phyloP scores from a whole-genome alignment of 2,329 filamentous ascomycete species.

The Mycosphaerella sp. region DNA sequence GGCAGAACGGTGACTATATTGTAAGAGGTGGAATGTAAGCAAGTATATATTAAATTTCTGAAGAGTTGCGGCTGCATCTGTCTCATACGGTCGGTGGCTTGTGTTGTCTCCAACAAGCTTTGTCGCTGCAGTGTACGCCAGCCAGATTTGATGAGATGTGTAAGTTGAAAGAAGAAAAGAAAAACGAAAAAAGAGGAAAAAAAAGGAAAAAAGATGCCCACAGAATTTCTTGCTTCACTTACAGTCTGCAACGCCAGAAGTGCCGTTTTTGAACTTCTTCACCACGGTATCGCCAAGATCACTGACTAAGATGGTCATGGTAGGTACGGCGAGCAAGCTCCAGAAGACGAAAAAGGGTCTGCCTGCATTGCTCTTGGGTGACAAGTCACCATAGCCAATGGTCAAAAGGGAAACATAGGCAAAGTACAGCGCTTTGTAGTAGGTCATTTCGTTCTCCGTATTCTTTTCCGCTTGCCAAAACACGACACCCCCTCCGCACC shows the following conservation, averaged over 20 bases:
- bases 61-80: too few species aligned
- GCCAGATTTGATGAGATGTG: too few species aligned
- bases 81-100: too few species aligned
- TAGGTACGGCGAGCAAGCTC: slow-evolving; percentile 77
- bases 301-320: slow-evolving; percentile 78
- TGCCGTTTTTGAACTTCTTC: slow-evolving; percentile 55
- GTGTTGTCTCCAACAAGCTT: too few species aligned
- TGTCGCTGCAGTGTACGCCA: too few species aligned
- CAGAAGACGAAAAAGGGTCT: slow-evolving; percentile 91
- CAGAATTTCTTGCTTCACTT: too few species aligned
- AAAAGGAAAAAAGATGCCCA: too few species aligned
- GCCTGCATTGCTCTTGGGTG: slow-evolving; percentile 69
- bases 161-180: too few species aligned
- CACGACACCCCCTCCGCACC: slow-evolving; percentile 71
- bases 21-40: too few species aligned
- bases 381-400: slow-evolving; percentile 78
- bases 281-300: slow-evolving; percentile 82
- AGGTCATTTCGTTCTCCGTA: slow-evolving; percentile 52
- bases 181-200: too few species aligned
- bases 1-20: slow-evolving; percentile 53
- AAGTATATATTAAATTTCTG: too few species aligned
- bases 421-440: slow-evolving; percentile 80
- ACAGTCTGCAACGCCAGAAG: slow-evolving; percentile 54
- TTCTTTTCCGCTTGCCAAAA: slow-evolving; percentile 59
- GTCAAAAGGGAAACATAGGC: slow-evolving; percentile 76